Base-by-base conservation (phyloP, 2,329 filamentous ascomycete genomes). In the Penicillium sp. region DNA sequence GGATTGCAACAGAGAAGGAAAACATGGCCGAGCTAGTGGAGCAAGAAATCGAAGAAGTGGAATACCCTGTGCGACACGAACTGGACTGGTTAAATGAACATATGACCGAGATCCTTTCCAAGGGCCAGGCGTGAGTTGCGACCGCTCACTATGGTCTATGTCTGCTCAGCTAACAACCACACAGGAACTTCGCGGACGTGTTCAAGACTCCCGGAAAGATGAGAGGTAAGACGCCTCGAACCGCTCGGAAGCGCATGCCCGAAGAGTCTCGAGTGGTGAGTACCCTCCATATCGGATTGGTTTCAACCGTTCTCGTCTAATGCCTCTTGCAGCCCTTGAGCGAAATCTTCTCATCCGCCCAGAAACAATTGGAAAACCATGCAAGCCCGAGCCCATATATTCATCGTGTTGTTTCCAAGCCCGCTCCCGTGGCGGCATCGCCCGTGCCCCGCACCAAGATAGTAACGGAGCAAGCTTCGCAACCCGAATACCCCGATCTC, bases 11-110 rank as follows among this genome's bases (percentile, higher is more conserved):
- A 63, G 94, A 99, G 79, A 85, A 92, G 66, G 83, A 87, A 42
- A 89, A 92, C 68, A 87, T 90, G 14, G 79, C 86, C 53, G 84
- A 89, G 62, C 86, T 97, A 61, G 83, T 89, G 16, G 82, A 88
- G 45, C 84, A 91, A 54, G 94, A 97, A 74, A 84, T 90, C 53
- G 93, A 97, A 64, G 95, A 99, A 76, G 95, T 97, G 70, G 85
- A 89, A 42, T 97, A 90, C 76, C 91, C 92, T 31, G 92, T 90
- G 60, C 86, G 90, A 56, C 96, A 97, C 76, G 94, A 99, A 74
- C 80, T 97, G 69, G 92, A 97, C 72, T 99, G 94, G 94, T 81
- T 99, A 66, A 97, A 99, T 70, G 94, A 97, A 77, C 94, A 99
- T 74, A 97, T 99, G 93, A 85, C 86, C 48, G 91, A 96, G 61